phyloP scores from a whole-genome alignment of 192 early-diverging fungal species.

The Backusella mclennaniae region DNA sequence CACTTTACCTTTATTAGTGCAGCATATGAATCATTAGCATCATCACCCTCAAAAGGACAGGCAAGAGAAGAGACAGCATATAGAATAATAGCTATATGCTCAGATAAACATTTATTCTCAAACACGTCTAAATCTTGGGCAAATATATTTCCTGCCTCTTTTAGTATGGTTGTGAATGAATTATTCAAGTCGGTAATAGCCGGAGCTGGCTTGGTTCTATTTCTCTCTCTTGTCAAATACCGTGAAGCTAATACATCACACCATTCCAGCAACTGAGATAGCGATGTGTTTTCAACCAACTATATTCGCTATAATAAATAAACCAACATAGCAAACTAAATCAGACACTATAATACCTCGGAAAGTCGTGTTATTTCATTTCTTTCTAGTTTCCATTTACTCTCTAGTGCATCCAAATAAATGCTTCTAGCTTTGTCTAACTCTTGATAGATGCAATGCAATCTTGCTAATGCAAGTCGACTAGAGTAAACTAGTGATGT shows the following conservation, averaged over 20 bases:
- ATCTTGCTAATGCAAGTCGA: slow-evolving; percentile 38
- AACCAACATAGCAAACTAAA: background rate
- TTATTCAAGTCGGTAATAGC: background rate
- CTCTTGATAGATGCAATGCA: slow-evolving; percentile 31
- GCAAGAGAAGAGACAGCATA: background rate
- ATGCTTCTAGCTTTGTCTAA: slow-evolving; percentile 12
- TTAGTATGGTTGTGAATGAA: slow-evolving; percentile 11
- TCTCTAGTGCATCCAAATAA: slow-evolving; percentile 39
- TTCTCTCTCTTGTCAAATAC: slow-evolving; percentile 12
- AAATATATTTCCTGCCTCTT: slow-evolving; percentile 11
- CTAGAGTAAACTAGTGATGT: slow-evolving; percentile 37
- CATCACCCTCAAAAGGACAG: background rate
- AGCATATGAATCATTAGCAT: background rate
- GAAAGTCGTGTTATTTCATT: slow-evolving; percentile 27
- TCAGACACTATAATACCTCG: slow-evolving; percentile 23
- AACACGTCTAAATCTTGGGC: background rate
- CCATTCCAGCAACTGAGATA: background rate
- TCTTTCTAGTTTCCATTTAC: slow-evolving; percentile 38
- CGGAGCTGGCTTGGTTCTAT: background rate
- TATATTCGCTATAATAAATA: background rate
- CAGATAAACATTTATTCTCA: background rate
- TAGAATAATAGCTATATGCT: background rate
- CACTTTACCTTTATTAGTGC: background rate
- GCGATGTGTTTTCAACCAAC: background rate
- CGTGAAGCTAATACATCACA: slow-evolving; percentile 8